Conservation (phyloP, 805 yeast genomes). For the Saturnispora kantuleensis region DNA sequence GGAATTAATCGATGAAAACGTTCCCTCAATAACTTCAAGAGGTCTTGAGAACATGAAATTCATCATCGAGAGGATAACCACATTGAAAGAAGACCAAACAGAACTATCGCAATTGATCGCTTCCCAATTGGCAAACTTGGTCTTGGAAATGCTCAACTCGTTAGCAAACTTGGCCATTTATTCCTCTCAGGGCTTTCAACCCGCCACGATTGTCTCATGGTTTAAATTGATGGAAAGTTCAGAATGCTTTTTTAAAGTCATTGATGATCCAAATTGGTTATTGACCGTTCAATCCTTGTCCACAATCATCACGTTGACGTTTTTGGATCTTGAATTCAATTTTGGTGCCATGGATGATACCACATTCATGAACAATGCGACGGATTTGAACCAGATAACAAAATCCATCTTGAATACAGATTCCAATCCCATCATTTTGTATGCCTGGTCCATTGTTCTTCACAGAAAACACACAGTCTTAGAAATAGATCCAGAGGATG, state of each 20-base stretch:
- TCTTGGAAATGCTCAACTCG: conserved; percentile 20
- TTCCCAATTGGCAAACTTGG: conserved; percentile 11
- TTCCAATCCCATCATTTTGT: conserved; percentile 41
- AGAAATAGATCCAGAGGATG: conserved; percentile 23
- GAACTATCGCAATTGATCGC: conserved; percentile 12
- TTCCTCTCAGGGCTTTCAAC: conserved; percentile 17
- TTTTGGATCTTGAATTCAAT: conserved; percentile 48
- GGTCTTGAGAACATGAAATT: conserved; percentile 18
- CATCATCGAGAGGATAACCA: conserved; percentile 8
- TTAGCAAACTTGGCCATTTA: conserved; percentile 21
- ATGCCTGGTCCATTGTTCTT: conserved; percentile 57
- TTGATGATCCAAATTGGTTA: conserved; percentile 11
- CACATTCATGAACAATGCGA: conserved; percentile 35
- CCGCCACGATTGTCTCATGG: conserved; percentile 39
- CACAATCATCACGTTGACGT: conserved; percentile 39
- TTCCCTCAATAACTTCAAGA: conserved; percentile 21
- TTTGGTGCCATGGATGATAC: conserved; percentile 32
- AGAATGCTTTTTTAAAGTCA: conserved; percentile 13
- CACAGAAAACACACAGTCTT: conserved; percentile 40
- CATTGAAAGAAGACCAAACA: conserved; percentile 8
- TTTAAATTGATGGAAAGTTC: conserved; percentile 37
- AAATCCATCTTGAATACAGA: conserved; percentile 22
- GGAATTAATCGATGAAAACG: neutral
- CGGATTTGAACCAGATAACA: conserved; percentile 23
- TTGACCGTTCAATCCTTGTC: conserved; percentile 34